Percentiles rank a stretch among this genome's conserved stretches.
Conservation (phyloP, 495 filamentous ascomycete genomes). For the Elaphomyces granulatus region DNA sequence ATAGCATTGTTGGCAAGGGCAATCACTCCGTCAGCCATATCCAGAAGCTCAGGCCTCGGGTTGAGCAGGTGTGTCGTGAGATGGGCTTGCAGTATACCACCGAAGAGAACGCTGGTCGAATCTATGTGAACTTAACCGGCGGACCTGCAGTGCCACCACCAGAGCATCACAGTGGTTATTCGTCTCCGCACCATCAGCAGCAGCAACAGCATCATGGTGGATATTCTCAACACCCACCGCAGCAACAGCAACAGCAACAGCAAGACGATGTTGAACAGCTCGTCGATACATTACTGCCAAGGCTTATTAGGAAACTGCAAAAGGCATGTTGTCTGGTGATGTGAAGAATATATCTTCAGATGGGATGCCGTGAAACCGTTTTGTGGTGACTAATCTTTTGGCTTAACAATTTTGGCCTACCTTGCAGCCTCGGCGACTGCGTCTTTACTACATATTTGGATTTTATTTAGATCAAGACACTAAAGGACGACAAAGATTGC, state of each 20-base stretch:
- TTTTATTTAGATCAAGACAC: constrained; percentile 1
- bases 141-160: constrained; percentile 42
- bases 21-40: constrained; percentile 69
- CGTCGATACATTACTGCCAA: constrained; percentile 46
- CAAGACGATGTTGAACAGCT: constrained; percentile 50
- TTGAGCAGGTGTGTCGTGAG: constrained; percentile 72
- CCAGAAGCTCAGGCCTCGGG: constrained; percentile 81
- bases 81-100: constrained; percentile 67
- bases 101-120: constrained; percentile 76
- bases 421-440: no score
- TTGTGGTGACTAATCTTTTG: constrained; percentile 1
- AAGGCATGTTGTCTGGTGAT: constrained; percentile 67
- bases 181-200: constrained; percentile 20
- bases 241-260: constrained; percentile 27
- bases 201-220: constrained; percentile 16
- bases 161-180: constrained; percentile 21
- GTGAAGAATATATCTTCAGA: constrained; percentile 36
- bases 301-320: constrained; percentile 47
- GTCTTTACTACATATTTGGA: no score
- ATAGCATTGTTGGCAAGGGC: constrained; percentile 80
- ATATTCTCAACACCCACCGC: constrained; percentile 21
- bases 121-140: constrained; percentile 57
- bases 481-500: neutral
- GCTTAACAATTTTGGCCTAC: no score
- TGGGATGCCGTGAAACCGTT: no score